Percentiles rank a stretch among this genome's conserved stretches.
These are phyloP conservation scores for Graphiopsis chlorocephala DNA, from an alignment of 2,329 filamentous ascomycete genomes.

Conservation along the genomic window DNA sequence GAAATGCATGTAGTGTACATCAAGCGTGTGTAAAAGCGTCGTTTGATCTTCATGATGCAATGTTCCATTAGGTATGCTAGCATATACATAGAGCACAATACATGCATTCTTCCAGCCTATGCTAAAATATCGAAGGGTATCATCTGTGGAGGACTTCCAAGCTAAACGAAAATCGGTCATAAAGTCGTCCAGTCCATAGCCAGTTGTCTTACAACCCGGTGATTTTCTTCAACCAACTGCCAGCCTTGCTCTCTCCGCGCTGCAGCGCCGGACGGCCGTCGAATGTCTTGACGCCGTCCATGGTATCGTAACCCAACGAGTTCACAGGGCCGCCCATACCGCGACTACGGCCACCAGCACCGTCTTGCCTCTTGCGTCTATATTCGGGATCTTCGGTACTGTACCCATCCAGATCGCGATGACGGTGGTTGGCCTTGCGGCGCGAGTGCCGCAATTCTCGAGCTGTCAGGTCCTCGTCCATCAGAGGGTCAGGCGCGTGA, in stretches of 20 bases:
- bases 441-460: slow-evolving; percentile 30
- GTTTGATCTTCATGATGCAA: neutral
- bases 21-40: neutral
- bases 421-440: slow-evolving; percentile 19
- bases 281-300: slow-evolving; percentile 38
- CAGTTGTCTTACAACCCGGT: slow-evolving; percentile 23
- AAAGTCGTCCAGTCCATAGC: slow-evolving; percentile 3
- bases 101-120: neutral
- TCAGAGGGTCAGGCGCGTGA: slow-evolving; percentile 22
- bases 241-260: slow-evolving; percentile 36
- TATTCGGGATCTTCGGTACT: slow-evolving; percentile 25
- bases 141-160: slow-evolving; percentile 9
- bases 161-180: neutral
- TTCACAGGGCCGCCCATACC: slow-evolving; percentile 29
- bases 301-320: slow-evolving; percentile 33
- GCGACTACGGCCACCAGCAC: slow-evolving; percentile 36
- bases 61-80: neutral
- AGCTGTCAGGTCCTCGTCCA: slow-evolving; percentile 31
- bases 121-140: slow-evolving; percentile 19
- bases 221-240: slow-evolving; percentile 50
- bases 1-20: neutral
- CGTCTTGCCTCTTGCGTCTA: slow-evolving; percentile 23
- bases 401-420: slow-evolving; percentile 21
- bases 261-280: slow-evolving; percentile 41
- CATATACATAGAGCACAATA: slow-evolving; percentile 6